A percentile compares a stretch with the other conserved stretches of the same genome.
phyloP scores from a whole-genome alignment of 371 early-diverging fungal species.

The Thermomucor indicae-seudaticae region DNA sequence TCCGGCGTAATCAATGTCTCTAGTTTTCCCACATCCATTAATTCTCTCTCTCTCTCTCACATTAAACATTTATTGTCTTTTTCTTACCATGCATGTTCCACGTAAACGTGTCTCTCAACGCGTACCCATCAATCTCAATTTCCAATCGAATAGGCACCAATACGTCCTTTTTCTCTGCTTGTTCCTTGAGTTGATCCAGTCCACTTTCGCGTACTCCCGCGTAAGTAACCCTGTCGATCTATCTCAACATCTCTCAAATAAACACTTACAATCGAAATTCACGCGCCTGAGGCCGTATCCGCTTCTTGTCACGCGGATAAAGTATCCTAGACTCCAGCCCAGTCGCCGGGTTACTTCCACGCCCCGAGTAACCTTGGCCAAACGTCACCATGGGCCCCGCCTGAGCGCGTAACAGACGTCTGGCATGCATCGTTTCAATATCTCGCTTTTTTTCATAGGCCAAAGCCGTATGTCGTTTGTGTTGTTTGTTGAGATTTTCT shows the following conservation, averaged over 20 bases:
- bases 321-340: conserved; percentile 16
- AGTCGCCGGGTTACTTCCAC: conserved; percentile 24
- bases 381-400: conserved; percentile 21
- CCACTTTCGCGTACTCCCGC: conserved; percentile 8
- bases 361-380: conserved; percentile 39
- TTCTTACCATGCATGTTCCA: conserved; percentile 86
- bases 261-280: conserved; percentile 31
- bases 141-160: conserved; percentile 89
- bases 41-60: not conserved
- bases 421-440: conserved; percentile 26
- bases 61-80: not conserved
- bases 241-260: not conserved
- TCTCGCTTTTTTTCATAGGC: conserved; percentile 40
- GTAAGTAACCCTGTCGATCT: not conserved
- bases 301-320: conserved; percentile 34
- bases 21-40: not conserved
- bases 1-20: conserved; percentile 51
- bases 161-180: conserved; percentile 57
- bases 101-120: conserved; percentile 82
- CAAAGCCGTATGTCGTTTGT: conserved; percentile 34
- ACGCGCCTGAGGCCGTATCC: conserved; percentile 18
- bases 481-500: conserved; percentile 30
- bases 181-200: conserved; percentile 54
- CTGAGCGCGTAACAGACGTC: conserved; percentile 24
- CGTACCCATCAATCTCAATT: conserved; percentile 82